These are phyloP conservation scores for Aspergillus sp. DNA, from an alignment of 2,329 filamentous ascomycete genomes.

Conservation along the genomic window DNA sequence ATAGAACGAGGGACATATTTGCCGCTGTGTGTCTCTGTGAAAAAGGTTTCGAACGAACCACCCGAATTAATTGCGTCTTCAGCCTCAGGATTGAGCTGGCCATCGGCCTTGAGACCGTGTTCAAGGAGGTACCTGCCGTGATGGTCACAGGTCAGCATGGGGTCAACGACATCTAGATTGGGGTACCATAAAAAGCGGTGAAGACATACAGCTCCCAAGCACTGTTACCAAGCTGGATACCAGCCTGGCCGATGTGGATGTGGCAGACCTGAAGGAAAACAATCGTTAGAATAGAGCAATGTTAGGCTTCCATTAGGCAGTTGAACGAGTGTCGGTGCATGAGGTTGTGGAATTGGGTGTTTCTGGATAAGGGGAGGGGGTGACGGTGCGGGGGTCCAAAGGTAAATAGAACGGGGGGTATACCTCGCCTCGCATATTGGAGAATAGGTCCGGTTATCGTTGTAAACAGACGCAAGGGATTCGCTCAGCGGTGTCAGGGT, in stretches of 20 bases:
- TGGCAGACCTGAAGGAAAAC: slow-evolving; percentile 58
- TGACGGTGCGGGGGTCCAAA: slow-evolving; percentile 21
- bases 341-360: slow-evolving; percentile 9
- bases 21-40: slow-evolving; percentile 63
- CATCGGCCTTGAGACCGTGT: slow-evolving; percentile 64
- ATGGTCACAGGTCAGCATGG: slow-evolving; percentile 6
- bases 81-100: slow-evolving; percentile 58
- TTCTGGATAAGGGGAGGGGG: slow-evolving; percentile 20
- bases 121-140: slow-evolving; percentile 63
- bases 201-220: slow-evolving; percentile 67
- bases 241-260: slow-evolving; percentile 69
- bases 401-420: slow-evolving; percentile 21
- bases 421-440: slow-evolving; percentile 44
- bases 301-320: neutral
- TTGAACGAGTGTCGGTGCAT: neutral
- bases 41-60: slow-evolving; percentile 67
- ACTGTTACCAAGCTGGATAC: slow-evolving; percentile 67
- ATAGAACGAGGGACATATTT: slow-evolving; percentile 71
- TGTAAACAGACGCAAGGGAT: neutral
- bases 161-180: neutral
- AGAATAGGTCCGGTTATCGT: slow-evolving; percentile 1
- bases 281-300: slow-evolving; percentile 13
- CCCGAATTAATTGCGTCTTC: slow-evolving; percentile 54
- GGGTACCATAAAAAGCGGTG: slow-evolving; percentile 31
- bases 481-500: neutral